Evolutionary conservation across 2,329 filamentous ascomycete species (phyloP).

Genomic region (Colletotrichum orbiculare): DNA sequence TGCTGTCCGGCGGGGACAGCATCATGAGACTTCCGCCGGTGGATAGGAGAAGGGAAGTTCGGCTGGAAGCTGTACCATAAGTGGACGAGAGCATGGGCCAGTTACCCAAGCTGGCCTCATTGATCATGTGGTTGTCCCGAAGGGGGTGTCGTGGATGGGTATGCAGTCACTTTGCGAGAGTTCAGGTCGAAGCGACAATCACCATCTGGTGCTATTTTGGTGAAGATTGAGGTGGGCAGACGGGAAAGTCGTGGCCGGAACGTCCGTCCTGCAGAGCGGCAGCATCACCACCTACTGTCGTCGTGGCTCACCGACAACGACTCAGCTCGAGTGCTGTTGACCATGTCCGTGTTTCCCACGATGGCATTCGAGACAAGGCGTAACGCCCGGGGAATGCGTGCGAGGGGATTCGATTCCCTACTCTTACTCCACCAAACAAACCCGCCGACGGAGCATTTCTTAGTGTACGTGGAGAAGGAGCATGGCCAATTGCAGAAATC

Average conservation of each 20-base stretch:
- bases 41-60: slow-evolving; percentile 19
- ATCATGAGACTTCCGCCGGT: slow-evolving; percentile 32
- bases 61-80: slow-evolving; percentile 19
- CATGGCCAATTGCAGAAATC: slow-evolving; percentile 19
- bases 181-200: slow-evolving; percentile 4
- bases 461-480: slow-evolving; percentile 13
- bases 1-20: slow-evolving; percentile 21
- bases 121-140: slow-evolving; percentile 17
- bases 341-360: slow-evolving; percentile 16
- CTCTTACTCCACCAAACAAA: slow-evolving; percentile 27
- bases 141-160: slow-evolving; percentile 19
- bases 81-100: slow-evolving; percentile 21
- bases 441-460: slow-evolving; percentile 24
- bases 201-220: slow-evolving; percentile 33
- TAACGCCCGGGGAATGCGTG: slow-evolving; percentile 34
- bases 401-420: slow-evolving; percentile 10
- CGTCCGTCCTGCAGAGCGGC: slow-evolving; percentile 1
- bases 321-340: background rate
- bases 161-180: background rate
- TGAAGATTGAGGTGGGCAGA: background rate
- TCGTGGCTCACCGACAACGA: slow-evolving; percentile 6
- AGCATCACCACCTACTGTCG: background rate
- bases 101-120: slow-evolving; percentile 16
- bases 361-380: slow-evolving; percentile 31
- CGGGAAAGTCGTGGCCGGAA: slow-evolving; percentile 2